These are phyloP conservation scores for Nannochloropsis oceanica DNA, from an alignment of 108 stramenopile genomes.

Conservation along the genomic window DNA sequence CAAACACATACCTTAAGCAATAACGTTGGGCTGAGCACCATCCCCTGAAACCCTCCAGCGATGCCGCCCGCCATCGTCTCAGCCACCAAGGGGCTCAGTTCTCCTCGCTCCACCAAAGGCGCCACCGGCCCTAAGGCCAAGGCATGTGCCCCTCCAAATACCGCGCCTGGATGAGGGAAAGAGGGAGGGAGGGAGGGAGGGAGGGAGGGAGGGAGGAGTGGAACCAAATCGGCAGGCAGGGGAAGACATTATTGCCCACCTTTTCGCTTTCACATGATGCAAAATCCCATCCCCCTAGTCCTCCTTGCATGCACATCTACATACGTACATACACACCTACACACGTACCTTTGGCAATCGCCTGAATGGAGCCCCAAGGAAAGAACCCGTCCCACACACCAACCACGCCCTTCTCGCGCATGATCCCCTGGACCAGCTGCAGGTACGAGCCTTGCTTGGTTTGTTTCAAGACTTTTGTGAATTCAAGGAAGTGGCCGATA, in stretches of 20 bases:
- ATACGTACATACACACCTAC: no score
- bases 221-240: no score
- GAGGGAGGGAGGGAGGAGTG: no score
- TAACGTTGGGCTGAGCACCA: constrained; percentile 46
- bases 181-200: no score
- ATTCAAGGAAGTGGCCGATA: constrained; percentile 43
- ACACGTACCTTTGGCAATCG: constrained; percentile 31
- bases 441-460: constrained; percentile 10
- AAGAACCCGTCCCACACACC: constrained; percentile 53
- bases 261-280: no score
- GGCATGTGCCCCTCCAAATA: constrained; percentile 44
- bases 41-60: constrained; percentile 45
- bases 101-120: constrained; percentile 21
- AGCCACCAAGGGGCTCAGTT: constrained; percentile 15
- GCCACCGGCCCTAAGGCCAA: constrained; percentile 1
- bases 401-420: constrained; percentile 40
- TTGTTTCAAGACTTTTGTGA: constrained; percentile 42
- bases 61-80: constrained; percentile 39
- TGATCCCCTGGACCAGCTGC: constrained; percentile 27
- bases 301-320: no score
- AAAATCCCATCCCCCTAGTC: no score
- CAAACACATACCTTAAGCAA: constrained; percentile 32
- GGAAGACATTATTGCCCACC: no score
- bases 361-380: constrained; percentile 51
- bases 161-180: neutral